These are phyloP conservation scores for Effrenium voratum DNA, from an alignment of 73 alveolate genomes.

Conservation along the genomic window DNA sequence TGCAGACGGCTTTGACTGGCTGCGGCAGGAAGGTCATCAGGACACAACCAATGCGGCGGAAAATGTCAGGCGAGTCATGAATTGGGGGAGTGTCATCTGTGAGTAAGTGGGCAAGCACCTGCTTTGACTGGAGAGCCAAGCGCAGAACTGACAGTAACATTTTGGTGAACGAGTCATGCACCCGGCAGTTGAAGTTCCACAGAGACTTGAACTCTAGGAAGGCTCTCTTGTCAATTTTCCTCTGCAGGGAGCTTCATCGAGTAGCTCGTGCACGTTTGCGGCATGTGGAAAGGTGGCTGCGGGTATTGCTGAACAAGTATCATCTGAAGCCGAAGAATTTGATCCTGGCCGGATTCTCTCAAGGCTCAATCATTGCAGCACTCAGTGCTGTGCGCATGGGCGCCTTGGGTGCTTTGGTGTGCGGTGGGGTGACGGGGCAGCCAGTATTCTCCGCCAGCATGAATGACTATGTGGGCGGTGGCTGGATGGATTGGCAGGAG, in stretches of 20 bases:
- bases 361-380: slow-evolving; percentile 4
- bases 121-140: too few relatives aligned
- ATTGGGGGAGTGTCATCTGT: not conserved
- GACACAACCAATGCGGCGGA: not conserved
- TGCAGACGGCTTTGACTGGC: slow-evolving; percentile 24
- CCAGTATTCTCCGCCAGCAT: not conserved
- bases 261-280: slow-evolving; percentile 3
- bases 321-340: slow-evolving; percentile 29
- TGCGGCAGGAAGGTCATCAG: slow-evolving; percentile 50
- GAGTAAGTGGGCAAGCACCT: too few relatives aligned
- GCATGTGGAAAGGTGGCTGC: slow-evolving; percentile 23
- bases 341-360: slow-evolving; percentile 43
- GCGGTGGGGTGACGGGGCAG: slow-evolving; percentile 37
- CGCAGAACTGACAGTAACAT: too few relatives aligned
- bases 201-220: not conserved
- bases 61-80: not conserved
- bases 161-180: too few relatives aligned
- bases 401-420: not conserved
- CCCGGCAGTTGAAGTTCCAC: too few relatives aligned
- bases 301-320: slow-evolving; percentile 24
- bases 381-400: not conserved
- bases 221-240: not conserved
- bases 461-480: slow-evolving; percentile 25
- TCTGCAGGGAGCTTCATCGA: slow-evolving; percentile 4
- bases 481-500: slow-evolving; percentile 48